Evolutionary conservation across 306 rosid genomes (phyloP).

Genomic region (Cucurbita maxima): DNA sequence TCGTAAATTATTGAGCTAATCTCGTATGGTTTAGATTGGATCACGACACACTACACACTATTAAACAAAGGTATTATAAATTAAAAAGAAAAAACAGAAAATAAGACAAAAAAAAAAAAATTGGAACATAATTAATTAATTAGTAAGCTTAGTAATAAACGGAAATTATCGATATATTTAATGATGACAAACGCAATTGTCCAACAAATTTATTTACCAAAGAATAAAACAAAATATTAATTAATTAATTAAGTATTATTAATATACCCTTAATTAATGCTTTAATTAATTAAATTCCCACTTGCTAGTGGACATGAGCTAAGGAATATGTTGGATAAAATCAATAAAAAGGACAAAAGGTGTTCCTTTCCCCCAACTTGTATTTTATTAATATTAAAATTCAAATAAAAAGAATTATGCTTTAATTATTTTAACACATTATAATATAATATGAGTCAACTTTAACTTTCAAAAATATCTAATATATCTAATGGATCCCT

Average conservation of each 20-base stretch:
- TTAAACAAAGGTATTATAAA: not conserved
- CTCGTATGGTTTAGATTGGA: no score
- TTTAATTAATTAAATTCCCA: not conserved
- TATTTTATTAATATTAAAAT: not conserved
- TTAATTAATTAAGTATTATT: not conserved
- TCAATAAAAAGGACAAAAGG: not conserved
- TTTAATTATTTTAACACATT: not conserved
- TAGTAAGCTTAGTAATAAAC: not conserved
- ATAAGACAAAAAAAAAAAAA: not conserved
- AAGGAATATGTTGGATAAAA: not conserved
- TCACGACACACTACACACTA: not conserved
- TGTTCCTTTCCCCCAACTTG: not conserved
- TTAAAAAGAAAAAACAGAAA: not conserved
- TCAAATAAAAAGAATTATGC: no score
- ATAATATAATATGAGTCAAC: not conserved
- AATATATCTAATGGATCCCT: no score
- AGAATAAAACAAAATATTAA: not conserved
- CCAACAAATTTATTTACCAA: not conserved
- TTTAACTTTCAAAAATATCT: not conserved
- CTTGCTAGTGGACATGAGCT: not conserved
- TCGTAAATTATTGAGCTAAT: no score
- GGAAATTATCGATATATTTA: not conserved
- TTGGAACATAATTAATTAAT: not conserved
- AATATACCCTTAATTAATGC: not conserved
- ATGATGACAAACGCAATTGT: not conserved